phyloP scores from a whole-genome alignment of 345 rosid genomes.

The Turritis glabra region DNA sequence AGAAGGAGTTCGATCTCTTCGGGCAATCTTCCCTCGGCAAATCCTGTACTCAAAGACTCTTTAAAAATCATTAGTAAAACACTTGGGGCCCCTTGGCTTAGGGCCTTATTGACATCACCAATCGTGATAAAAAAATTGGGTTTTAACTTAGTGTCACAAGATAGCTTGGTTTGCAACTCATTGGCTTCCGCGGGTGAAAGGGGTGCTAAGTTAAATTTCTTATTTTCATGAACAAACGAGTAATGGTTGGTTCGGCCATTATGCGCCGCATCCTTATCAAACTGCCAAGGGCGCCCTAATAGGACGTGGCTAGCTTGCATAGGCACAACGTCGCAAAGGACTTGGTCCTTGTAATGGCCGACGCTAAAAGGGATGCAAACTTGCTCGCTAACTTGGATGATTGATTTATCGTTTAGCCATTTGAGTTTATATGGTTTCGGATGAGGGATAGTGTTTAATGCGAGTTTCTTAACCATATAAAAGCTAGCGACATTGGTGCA shows the following conservation, averaged over 20 bases:
- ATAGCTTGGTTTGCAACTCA: not conserved
- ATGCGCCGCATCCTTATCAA: not conserved
- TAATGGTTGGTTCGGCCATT: not conserved
- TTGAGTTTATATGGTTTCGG: not conserved
- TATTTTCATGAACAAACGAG: no score
- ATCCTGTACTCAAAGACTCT: fast-evolving
- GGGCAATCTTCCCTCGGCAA: no score
- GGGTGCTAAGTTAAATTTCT: not conserved
- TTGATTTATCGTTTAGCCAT: not conserved
- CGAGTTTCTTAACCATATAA: no score
- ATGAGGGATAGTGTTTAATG: no score
- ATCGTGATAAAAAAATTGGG: no score
- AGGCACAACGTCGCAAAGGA: not conserved
- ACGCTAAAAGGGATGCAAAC: not conserved
- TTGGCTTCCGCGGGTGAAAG: not conserved
- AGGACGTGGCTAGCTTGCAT: not conserved
- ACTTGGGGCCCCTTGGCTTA: no score
- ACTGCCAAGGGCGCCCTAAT: not conserved
- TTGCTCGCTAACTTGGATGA: not conserved
- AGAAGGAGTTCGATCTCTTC: not conserved
- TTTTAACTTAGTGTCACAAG: no score
- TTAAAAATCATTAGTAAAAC: no score
- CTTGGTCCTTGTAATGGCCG: not conserved
- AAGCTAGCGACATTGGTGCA: no score
- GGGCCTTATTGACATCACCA: no score